phyloP scores from a whole-genome alignment of 129 eudicot species.

The Deinandra increscens region DNA sequence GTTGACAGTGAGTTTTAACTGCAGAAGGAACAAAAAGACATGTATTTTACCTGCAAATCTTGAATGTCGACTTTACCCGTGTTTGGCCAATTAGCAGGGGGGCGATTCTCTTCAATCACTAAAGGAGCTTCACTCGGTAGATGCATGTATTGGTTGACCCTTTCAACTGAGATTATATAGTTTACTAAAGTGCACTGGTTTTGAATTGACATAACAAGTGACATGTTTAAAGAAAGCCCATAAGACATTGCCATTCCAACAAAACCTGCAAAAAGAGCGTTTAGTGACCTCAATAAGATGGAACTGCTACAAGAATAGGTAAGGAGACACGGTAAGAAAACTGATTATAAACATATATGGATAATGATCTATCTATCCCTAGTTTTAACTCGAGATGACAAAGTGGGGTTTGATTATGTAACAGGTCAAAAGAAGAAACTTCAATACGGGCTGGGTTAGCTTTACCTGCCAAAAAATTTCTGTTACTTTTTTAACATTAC shows the following conservation, averaged over 20 bases:
- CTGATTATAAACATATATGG: too few relatives aligned
- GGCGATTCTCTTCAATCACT: slow-evolving; percentile 61
- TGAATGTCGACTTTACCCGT: slow-evolving; percentile 73
- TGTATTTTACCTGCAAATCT: slow-evolving; percentile 54
- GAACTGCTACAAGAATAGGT: slow-evolving; percentile 6
- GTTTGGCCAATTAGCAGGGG: slow-evolving; percentile 74
- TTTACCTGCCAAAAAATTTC: neutral
- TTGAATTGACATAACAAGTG: slow-evolving; percentile 70
- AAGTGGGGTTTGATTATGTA: neutral
- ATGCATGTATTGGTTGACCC: slow-evolving; percentile 91
- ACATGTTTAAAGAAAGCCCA: slow-evolving; percentile 74
- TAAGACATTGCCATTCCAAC: slow-evolving; percentile 94
- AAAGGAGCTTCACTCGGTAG: slow-evolving; percentile 92
- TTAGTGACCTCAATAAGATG: neutral
- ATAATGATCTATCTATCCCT: too few relatives aligned
- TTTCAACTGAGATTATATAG: slow-evolving; percentile 79
- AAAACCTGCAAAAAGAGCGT: slow-evolving; percentile 56
- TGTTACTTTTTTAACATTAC: neutral
- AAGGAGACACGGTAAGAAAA: neutral
- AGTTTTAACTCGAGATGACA: too few relatives aligned
- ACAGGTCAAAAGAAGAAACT: neutral
- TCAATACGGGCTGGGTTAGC: neutral
- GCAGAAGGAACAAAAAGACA: neutral
- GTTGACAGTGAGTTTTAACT: too few relatives aligned
- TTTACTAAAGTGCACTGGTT: slow-evolving; percentile 84